Conservation (phyloP, 1,284 basidiomycete genomes). For the Boletellus deceptivus region DNA sequence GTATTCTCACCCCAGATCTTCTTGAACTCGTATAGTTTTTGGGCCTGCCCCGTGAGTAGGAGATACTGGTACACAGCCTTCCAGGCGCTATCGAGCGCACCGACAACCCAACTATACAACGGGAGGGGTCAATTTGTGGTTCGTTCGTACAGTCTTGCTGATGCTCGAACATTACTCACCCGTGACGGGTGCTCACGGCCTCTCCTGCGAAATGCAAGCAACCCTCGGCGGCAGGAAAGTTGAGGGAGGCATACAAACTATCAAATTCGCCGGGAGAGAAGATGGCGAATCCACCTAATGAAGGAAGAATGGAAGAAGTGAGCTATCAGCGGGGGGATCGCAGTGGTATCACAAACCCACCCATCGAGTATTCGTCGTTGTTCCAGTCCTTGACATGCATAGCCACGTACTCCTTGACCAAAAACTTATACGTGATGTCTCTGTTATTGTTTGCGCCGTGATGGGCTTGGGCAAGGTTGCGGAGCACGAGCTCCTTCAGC, state of each 20-base stretch:
- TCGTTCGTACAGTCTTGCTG: no score
- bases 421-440: conserved; percentile 5
- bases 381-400: conserved; percentile 20
- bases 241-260: conserved; percentile 16
- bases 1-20: conserved; percentile 20
- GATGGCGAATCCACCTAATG: conserved; percentile 17
- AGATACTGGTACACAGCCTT: conserved; percentile 24
- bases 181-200: conserved; percentile 21
- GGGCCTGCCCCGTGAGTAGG: conserved; percentile 10
- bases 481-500: conserved; percentile 6
- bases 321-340: background rate
- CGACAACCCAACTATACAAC: conserved; percentile 20
- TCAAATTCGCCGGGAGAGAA: conserved; percentile 21
- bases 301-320: background rate
- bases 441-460: background rate
- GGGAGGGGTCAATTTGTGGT: background rate
- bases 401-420: background rate
- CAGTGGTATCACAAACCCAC: background rate
- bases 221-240: conserved; percentile 10
- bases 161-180: conserved; percentile 10
- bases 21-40: conserved; percentile 11
- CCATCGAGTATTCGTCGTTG: conserved; percentile 8
- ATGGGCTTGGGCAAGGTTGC: conserved; percentile 17
- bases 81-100: conserved; percentile 28
- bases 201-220: conserved; percentile 22